phyloP scores from a whole-genome alignment of 73 alveolate species.

The Symbiodinium natans region DNA sequence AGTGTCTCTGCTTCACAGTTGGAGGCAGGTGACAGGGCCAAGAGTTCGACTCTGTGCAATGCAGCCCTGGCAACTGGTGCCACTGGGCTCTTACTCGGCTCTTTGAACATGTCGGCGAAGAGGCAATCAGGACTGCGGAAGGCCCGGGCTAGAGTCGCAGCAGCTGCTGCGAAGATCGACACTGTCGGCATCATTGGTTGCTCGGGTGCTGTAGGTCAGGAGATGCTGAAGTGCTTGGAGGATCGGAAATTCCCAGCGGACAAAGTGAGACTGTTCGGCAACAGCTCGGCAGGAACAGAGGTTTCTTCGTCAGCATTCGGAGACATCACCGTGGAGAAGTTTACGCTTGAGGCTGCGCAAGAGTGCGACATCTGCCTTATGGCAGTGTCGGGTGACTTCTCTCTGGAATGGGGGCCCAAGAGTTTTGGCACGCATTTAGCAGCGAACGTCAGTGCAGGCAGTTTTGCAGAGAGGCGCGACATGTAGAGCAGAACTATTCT shows the following conservation, averaged over 20 bases:
- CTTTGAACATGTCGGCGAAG: not conserved
- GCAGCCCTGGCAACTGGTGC: not conserved
- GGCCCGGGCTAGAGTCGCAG: not conserved
- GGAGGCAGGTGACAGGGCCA: not conserved
- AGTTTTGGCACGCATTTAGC: not conserved
- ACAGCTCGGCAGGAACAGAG: slow-evolving; percentile 74
- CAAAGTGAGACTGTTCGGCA: slow-evolving; percentile 83
- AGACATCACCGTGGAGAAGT: slow-evolving; percentile 66
- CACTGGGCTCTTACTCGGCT: not conserved
- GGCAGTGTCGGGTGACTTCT: slow-evolving; percentile 91
- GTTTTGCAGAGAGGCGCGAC: not conserved
- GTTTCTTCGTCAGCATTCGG: slow-evolving; percentile 57
- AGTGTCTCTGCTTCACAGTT: not conserved
- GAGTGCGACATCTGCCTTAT: slow-evolving; percentile 90
- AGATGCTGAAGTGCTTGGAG: slow-evolving; percentile 86
- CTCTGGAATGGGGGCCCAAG: slow-evolving; percentile 71
- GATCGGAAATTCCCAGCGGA: slow-evolving; percentile 87
- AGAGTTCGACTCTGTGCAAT: not conserved
- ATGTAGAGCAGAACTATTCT: not conserved
- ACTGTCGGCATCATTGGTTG: slow-evolving; percentile 69
- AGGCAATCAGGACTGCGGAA: not conserved
- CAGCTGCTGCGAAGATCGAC: slow-evolving; percentile 23
- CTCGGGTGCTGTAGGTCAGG: slow-evolving; percentile 86
- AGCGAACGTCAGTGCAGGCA: not conserved
- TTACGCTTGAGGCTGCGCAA: not conserved